A percentile compares a stretch with the other conserved stretches of the same genome.
These are phyloP conservation scores for Raddia guianensis DNA, from an alignment of 176 grass and related monocot genomes.

Conservation along the genomic window DNA sequence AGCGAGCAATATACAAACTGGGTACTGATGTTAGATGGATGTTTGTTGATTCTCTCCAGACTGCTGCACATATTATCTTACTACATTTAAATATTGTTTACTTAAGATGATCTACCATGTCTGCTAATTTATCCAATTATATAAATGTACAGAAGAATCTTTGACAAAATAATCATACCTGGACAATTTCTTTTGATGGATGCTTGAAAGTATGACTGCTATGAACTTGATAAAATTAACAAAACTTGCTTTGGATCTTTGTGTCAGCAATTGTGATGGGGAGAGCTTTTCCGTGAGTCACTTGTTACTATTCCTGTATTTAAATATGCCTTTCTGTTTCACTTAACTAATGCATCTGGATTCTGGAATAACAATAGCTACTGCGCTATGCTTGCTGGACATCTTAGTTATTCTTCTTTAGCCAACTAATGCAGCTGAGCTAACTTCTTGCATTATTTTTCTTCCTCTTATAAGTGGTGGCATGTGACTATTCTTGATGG, in stretches of 20 bases:
- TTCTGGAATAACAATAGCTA: background rate
- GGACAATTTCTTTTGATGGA: background rate
- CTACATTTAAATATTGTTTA: background rate
- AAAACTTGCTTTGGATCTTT: background rate
- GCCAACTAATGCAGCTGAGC: background rate
- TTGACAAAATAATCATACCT: background rate
- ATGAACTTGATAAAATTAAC: background rate
- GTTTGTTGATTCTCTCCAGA: constrained; percentile 2
- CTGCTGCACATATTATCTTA: background rate
- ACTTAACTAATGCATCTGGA: background rate
- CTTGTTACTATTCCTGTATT: background rate
- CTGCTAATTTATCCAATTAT: background rate
- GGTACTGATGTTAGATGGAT: background rate
- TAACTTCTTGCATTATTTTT: constrained; percentile 9
- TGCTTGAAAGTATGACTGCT: constrained; percentile 8
- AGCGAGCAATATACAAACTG: background rate
- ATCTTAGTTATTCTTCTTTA: background rate
- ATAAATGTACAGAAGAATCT: background rate
- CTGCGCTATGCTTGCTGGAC: background rate
- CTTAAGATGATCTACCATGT: background rate
- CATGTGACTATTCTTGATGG: background rate
- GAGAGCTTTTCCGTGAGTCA: background rate
- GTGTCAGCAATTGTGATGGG: background rate
- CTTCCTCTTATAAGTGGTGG: background rate
- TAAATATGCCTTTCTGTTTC: background rate